A percentile compares a stretch with the other conserved stretches of the same genome.
Conservation (phyloP, 352 stramenopile genomes). For the Thraustochytrium striatum region DNA sequence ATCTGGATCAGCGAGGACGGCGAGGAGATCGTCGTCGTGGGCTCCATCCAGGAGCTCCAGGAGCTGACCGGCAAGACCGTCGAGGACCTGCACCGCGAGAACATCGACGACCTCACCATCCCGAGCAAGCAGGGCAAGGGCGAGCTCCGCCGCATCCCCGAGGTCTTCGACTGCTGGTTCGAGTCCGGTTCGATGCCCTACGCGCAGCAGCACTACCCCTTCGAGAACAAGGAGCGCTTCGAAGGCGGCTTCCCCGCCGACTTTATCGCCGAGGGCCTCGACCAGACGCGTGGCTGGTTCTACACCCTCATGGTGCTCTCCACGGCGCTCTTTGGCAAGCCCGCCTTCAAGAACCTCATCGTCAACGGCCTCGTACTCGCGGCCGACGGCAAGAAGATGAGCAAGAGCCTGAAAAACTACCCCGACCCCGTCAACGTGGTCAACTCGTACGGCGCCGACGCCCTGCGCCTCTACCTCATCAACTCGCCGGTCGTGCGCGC, state of each 20-base stretch:
- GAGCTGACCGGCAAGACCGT: slow-evolving; percentile 81
- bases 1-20: slow-evolving; percentile 97
- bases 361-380: slow-evolving; percentile 98
- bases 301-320: slow-evolving; percentile 99
- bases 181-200: slow-evolving; percentile 99
- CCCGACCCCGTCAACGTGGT: slow-evolving; percentile 88
- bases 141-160: slow-evolving; percentile 72
- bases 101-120: slow-evolving; percentile 96
- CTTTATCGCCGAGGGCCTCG: slow-evolving; percentile 98
- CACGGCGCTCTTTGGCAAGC: slow-evolving; percentile 97
- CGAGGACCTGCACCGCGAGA: slow-evolving; percentile 94
- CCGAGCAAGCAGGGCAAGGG: slow-evolving; percentile 81
- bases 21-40: slow-evolving; percentile 93
- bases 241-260: slow-evolving; percentile 94
- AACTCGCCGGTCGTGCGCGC: slow-evolving; percentile 98
- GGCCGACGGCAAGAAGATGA: slow-evolving; percentile 99
- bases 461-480: slow-evolving; percentile 98
- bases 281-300: slow-evolving; percentile 99
- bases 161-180: slow-evolving; percentile 99
- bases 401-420: slow-evolving; percentile 98
- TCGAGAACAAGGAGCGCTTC: slow-evolving; percentile 83
- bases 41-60: slow-evolving; percentile 92
- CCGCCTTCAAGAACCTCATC: slow-evolving; percentile 99
- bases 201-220: slow-evolving; percentile 98
- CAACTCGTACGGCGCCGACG: slow-evolving; percentile 94